Evolutionary conservation across 116 monocot genomes (phyloP), one percentile per base, ranked within the genome.

Genomic region (Zostera marina): DNA sequence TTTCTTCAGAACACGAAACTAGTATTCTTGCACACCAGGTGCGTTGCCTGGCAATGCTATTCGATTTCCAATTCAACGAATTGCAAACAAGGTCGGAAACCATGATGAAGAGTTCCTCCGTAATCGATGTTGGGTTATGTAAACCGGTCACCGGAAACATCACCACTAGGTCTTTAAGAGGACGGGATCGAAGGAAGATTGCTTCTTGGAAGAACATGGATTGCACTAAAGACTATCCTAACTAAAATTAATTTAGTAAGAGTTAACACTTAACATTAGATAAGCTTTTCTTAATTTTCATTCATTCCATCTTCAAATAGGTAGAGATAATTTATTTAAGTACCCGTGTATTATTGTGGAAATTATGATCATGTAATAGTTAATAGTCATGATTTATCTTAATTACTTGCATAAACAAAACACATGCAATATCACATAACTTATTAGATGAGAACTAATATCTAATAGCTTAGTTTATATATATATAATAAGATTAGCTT

Each of bases 151-250:
- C 70, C 60, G 91, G 81, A 62, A 64, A 58, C 5, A 72, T 79
- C 26, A 53, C 70, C 49, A 68, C 72, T 8, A 83, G 99, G 65
- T 70, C 70, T 26, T 67, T 81, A 13, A 86, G 99, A 61, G 99
- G 91, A 60, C 91, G 99, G 44, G 99, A 99, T 55, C 66, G 99
- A 4, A 81, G 99, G 64, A 87, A 68, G 70, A 75, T 85, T 66
- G 59, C 87, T 62, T 79, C 80, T 62, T 99, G 91, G 81, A 79
- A 84, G 44, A 63, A 56, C 32, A 55, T 54, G 59, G 72, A 60
- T 0, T 71, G 81, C 58, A 63, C 40, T 66, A 60, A 40, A 58
- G 79, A 77, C 9, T 79, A 77, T 64, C 81, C 75, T 44, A 74
- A 67, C 38, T 76, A 46, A 24, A 45, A 45, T 12, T 11, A 45